These are phyloP conservation scores for Vaccinium macrocarpon DNA, from an alignment of 148 eudicot genomes.

Conservation along the genomic window DNA sequence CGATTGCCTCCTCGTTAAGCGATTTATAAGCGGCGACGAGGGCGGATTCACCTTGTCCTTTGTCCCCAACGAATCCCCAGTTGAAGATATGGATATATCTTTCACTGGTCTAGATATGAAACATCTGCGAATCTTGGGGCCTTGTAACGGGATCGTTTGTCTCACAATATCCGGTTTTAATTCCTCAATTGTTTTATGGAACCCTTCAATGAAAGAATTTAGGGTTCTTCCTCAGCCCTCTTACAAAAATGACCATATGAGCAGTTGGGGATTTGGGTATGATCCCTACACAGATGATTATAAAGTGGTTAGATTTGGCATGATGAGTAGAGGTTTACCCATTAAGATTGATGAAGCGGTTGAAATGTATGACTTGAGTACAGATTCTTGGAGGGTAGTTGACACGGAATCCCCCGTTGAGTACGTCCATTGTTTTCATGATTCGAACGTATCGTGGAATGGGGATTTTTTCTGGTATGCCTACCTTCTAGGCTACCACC, in stretches of 20 bases:
- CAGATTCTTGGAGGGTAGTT: neutral
- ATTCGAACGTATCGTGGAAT: neutral
- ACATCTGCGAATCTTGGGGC: neutral
- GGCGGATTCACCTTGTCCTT: too few relatives aligned
- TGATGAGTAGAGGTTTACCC: accelerated
- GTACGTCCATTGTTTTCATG: neutral
- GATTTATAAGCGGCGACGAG: too few relatives aligned
- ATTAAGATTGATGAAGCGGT: neutral
- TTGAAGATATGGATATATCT: too few relatives aligned
- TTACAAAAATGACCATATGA: neutral
- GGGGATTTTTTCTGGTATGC: neutral
- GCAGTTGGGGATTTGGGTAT: neutral
- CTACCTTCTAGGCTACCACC: too few relatives aligned
- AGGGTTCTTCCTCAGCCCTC: neutral
- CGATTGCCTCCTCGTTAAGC: too few relatives aligned
- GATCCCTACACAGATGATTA: neutral
- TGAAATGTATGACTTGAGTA: neutral
- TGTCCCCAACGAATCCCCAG: too few relatives aligned
- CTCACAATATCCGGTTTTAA: neutral
- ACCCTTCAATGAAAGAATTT: neutral
- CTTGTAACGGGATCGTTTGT: neutral
- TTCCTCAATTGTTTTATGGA: neutral
- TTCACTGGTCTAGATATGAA: too few relatives aligned
- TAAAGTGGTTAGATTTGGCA: neutral
- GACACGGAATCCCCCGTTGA: neutral